Evolutionary conservation across 1,139 yeast species (phyloP).

Genomic region (Debaryomycetaceae sp.): DNA sequence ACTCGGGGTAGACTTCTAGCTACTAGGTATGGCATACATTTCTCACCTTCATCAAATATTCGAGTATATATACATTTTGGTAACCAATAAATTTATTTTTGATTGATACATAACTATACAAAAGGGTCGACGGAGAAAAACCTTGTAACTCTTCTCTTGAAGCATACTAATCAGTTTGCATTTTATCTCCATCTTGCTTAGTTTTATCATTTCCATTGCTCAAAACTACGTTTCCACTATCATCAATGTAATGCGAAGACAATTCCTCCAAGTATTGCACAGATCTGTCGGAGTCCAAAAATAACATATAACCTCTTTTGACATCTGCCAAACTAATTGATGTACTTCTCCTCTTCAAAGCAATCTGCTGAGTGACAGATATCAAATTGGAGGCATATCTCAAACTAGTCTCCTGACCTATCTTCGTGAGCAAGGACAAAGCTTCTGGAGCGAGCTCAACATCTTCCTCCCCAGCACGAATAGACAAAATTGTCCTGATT

Average conservation of each 20-base stretch:
- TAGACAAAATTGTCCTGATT: slow-evolving; percentile 77
- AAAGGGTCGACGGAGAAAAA: not conserved
- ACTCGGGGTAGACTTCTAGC: not conserved
- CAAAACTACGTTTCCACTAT: slow-evolving; percentile 60
- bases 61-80: not conserved
- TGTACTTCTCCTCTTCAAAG: slow-evolving; percentile 72
- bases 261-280: slow-evolving; percentile 75
- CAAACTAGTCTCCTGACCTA: slow-evolving; percentile 88
- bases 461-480: slow-evolving; percentile 96
- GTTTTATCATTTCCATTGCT: slow-evolving; percentile 16
- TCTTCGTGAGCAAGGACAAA: slow-evolving; percentile 82
- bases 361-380: slow-evolving; percentile 81
- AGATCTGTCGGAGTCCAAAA: slow-evolving; percentile 84
- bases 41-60: not conserved
- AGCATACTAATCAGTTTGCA: slow-evolving; percentile 42
- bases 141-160: too few species aligned
- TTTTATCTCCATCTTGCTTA: slow-evolving; percentile 32
- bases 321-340: slow-evolving; percentile 78
- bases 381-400: slow-evolving; percentile 92
- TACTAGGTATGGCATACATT: not conserved
- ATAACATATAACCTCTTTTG: slow-evolving; percentile 81
- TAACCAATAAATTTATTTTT: not conserved
- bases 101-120: not conserved
- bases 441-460: slow-evolving; percentile 84
- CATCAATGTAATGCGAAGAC: slow-evolving; percentile 67